These are phyloP conservation scores for Nannochloropsis oceanica DNA, from an alignment of 108 stramenopile species.

Conservation along the genomic window DNA sequence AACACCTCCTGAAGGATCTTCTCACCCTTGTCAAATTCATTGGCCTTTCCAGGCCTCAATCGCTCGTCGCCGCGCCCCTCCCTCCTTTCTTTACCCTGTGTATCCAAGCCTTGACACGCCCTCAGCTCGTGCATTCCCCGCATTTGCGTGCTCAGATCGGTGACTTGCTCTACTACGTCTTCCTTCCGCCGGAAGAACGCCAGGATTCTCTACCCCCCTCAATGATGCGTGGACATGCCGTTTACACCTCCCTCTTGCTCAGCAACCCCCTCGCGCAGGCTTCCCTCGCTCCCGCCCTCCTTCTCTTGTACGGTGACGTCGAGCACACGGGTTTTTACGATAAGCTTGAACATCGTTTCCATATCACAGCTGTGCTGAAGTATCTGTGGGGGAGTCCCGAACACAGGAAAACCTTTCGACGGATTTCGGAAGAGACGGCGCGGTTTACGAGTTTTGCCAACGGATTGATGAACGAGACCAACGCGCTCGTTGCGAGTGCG, in stretches of 20 bases:
- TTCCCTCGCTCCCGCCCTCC: conserved; percentile 75
- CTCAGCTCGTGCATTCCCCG: conserved; percentile 54
- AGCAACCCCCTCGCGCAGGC: conserved; percentile 49
- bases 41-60: conserved; percentile 1
- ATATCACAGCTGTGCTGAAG: conserved; percentile 73
- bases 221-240: neutral
- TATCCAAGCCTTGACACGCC: conserved; percentile 4
- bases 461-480: conserved; percentile 95
- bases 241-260: neutral
- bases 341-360: conserved; percentile 71
- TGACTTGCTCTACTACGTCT: conserved; percentile 58
- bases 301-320: conserved; percentile 90
- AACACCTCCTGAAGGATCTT: conserved; percentile 28
- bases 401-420: conserved; percentile 72
- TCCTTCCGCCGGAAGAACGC: conserved; percentile 47
- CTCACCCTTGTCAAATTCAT: conserved; percentile 16
- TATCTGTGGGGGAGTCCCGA: conserved; percentile 78
- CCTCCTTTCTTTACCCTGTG: conserved; percentile 21
- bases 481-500: conserved; percentile 71
- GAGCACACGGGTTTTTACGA: conserved; percentile 92
- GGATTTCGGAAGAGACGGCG: conserved; percentile 65
- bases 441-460: conserved; percentile 91
- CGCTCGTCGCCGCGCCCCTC: neutral
- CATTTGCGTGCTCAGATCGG: conserved; percentile 85
- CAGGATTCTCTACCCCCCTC: neutral